Evolutionary conservation across 2,329 filamentous ascomycete species (phyloP).

Genomic region (Ophiostoma sp.): DNA sequence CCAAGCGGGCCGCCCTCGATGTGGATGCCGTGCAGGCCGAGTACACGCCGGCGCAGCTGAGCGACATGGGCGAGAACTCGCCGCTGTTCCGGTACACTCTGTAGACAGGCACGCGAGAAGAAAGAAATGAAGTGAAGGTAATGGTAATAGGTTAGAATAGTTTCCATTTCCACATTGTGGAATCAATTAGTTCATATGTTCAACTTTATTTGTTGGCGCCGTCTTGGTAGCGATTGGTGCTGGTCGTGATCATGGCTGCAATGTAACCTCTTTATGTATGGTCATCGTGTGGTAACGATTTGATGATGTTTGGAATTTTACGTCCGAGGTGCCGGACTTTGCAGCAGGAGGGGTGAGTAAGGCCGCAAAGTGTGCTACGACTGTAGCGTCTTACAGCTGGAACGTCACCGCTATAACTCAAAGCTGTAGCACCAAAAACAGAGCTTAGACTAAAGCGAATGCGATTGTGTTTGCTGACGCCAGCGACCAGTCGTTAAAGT

Average conservation of each 20-base stretch:
- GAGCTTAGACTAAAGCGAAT: not conserved
- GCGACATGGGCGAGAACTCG: slow-evolving; percentile 28
- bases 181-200: not conserved
- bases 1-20: slow-evolving; percentile 17
- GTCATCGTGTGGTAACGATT: not conserved
- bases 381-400: not conserved
- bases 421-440: not conserved
- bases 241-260: not conserved
- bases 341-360: no score
- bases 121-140: not conserved
- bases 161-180: no score
- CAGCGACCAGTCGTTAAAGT: not conserved
- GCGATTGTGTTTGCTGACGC: not conserved
- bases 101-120: not conserved
- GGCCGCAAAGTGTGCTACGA: not conserved
- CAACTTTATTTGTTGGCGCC: not conserved
- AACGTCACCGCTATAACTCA: not conserved
- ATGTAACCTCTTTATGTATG: not conserved
- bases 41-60: slow-evolving; percentile 25
- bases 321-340: not conserved
- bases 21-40: slow-evolving; percentile 15
- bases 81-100: slow-evolving; percentile 27
- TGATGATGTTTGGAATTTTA: not conserved
- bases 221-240: not conserved
- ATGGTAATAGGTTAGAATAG: no score